Conservation (phyloP, 1,139 yeast genomes). For the Yamadazyma triangularis region DNA sequence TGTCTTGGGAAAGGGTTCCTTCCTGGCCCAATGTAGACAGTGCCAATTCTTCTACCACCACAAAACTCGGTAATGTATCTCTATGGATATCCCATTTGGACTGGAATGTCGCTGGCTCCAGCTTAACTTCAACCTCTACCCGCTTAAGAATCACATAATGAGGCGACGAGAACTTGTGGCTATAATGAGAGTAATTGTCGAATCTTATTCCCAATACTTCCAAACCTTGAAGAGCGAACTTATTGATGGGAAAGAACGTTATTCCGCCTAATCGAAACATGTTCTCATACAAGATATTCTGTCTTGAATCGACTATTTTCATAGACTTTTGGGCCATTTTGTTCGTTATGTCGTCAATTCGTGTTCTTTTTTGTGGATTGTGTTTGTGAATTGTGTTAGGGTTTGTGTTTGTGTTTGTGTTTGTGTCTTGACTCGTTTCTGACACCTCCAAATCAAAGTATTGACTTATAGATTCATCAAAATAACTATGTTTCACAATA, state of each 20-base stretch:
- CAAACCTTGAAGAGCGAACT: constrained; percentile 17
- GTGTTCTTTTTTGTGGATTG: neutral
- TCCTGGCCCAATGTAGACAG: neutral
- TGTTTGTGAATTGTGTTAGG: no score
- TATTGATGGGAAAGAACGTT: constrained; percentile 39
- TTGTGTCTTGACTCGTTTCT: neutral
- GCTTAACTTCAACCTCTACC: constrained; percentile 10
- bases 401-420: no score
- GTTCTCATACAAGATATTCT: constrained; percentile 34
- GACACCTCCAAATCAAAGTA: constrained; percentile 14
- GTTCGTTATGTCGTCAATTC: neutral
- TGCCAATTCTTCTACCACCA: constrained; percentile 5
- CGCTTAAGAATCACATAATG: constrained; percentile 35
- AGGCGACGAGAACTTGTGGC: constrained; percentile 22
- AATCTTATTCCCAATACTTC: constrained; percentile 35
- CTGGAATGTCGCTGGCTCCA: constrained; percentile 2
- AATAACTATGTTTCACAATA: constrained; percentile 22
- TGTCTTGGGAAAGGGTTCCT: neutral
- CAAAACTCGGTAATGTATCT: constrained; percentile 33
- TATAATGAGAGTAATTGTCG: constrained; percentile 23
- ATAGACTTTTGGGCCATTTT: constrained; percentile 4
- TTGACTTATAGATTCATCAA: constrained; percentile 25
- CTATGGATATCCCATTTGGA: constrained; percentile 28
- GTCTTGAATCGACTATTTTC: constrained; percentile 20
- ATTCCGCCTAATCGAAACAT: constrained; percentile 35